Conservation (phyloP, 176 grass and related monocot genomes). For the Phoenix roebelenii region DNA sequence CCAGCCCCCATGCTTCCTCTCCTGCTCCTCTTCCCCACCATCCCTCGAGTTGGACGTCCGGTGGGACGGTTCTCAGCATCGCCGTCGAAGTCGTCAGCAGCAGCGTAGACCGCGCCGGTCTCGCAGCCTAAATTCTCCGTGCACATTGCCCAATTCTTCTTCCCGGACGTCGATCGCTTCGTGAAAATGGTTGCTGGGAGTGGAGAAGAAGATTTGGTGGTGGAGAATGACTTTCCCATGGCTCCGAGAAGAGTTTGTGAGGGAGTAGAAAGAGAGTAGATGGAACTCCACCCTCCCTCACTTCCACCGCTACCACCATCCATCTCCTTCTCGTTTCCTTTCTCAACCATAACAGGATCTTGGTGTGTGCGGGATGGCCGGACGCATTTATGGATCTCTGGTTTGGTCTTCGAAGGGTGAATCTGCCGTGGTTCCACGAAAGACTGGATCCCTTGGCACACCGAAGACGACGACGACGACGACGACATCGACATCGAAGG, state of each 20-base stretch:
- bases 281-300: slow-evolving; percentile 12
- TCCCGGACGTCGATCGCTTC: slow-evolving; percentile 25
- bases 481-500: too few species aligned
- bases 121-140: slow-evolving; percentile 80
- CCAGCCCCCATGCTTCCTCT: slow-evolving; percentile 1
- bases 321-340: slow-evolving; percentile 1
- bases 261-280: slow-evolving; percentile 16
- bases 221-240: not conserved
- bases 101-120: slow-evolving; percentile 43
- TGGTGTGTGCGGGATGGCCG: too few species aligned
- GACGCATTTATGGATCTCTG: too few species aligned
- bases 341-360: not conserved
- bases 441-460: too few species aligned
- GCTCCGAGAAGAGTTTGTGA: not conserved
- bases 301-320: not conserved
- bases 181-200: not conserved
- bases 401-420: too few species aligned
- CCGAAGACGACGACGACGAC: too few species aligned
- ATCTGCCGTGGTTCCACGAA: too few species aligned
- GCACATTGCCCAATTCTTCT: slow-evolving; percentile 50
- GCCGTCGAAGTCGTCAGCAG: slow-evolving; percentile 11
- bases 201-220: not conserved
- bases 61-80: not conserved
- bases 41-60: not conserved
- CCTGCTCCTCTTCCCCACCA: slow-evolving; percentile 11